Base-by-base conservation (phyloP, 306 rosid genomes). In the Ammopiptanthus mongolicus region DNA sequence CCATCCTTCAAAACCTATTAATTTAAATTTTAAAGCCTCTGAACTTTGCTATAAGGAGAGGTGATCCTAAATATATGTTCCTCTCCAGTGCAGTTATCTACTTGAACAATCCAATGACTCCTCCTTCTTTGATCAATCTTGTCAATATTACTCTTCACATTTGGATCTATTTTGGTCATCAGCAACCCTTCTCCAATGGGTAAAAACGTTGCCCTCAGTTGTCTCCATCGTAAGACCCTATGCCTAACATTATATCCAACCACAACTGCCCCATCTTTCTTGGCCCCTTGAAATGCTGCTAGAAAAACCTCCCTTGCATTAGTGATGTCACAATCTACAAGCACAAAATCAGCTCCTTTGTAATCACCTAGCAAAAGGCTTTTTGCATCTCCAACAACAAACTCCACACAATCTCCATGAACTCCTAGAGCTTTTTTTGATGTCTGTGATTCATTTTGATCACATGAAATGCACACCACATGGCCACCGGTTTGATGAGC, bases 141-240 rank as follows among this genome's bases (percentile, higher is more conserved):
- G 2, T 14, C 75, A 58, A 1, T 15, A 39, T 2, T 39, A 61
- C 28, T 19, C 52, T 53, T 69, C 23, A 8, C 21, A 37, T 63
- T 44, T 11, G 79, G 53, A 42, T 65, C 77, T 0, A 72, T 68
- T 73, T 73, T 81, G 2, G 71, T 65, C 67, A 87, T 85, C 21
- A 84, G 61, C 74, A 84, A 82, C 76, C 88, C 90, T 68, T 81
- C 88, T 66, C 84, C 90, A 62, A 87, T 87, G 2, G 90, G 90
- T 19, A 87, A 76, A 82, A 82, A 87, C 0, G 85, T 75, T 53
- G 84, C 80, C 47, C 56, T 80, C 17, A 77, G 44, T 23, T 82
- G 81, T 55, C 67, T 82, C 79, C 83, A 79, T 67, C 67, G 23
- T 17, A 77, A 84, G 2, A 39, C 82, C 51, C 82, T 84, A 13